Base-by-base conservation (phyloP, 192 early-diverging fungal genomes). In the Chytriomyces sp. region DNA sequence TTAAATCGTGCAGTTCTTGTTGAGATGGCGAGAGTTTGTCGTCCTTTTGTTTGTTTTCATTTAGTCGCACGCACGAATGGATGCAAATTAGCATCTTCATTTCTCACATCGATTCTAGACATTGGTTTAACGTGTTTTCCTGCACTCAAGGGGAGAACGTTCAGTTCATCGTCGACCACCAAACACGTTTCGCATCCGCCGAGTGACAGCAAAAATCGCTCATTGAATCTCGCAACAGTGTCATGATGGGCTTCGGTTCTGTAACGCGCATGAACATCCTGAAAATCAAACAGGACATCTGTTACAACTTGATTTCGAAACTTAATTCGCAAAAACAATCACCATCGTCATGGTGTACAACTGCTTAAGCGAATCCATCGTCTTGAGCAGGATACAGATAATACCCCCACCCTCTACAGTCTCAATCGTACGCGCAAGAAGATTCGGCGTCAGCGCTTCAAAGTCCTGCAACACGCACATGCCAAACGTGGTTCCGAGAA, bases 391-490 rank as follows among this genome's bases (percentile, higher is more conserved):
- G 50, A 99, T 82, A 20, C 98, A 93, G 49, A 98, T 93, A 44
- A 97, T 89, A 23, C 97, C 97, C 59, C 97, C 97, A 35, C 97
- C 97, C 78, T 98, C 96, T 9, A 99, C 96, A 6, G 97, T 99
- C 83, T 99, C 97, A 63, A 99, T 93, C 3, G 97, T 99, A 50
- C 96, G 90, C 26, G 97, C 97, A 47, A 99, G 83, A 45, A 96
- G 85, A 79, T 99, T 99, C 60, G 97, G 97, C 18, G 97, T 99
- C 70, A 99, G 86, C 6, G 97, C 96, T 80, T 99, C 97, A 81
- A 99, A 99, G 84, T 99, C 97, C 89, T 88, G 80, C 64, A 99
- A 83, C 43, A 99, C 91, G 71, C 96, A 98, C 97, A 99, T 99
- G 6, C 97, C 97, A 75, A 92, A 99, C 26, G 97, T 99, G 80